A percentile compares a stretch with the other conserved stretches of the same genome.
Conservation (phyloP, 352 stramenopile species). For the Blastocystis sp. region DNA sequence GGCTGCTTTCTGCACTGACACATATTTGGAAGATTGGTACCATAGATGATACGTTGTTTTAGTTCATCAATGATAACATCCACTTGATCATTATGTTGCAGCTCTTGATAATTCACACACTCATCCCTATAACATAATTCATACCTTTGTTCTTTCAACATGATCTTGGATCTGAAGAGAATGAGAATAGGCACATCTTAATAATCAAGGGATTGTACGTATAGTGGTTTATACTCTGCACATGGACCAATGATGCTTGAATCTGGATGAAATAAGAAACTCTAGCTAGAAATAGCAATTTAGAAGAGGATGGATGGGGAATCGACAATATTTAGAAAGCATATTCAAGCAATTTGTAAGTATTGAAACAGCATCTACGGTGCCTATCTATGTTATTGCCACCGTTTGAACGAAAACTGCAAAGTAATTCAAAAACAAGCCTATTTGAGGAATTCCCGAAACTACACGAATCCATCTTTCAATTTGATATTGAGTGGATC, state of each 20-base stretch:
- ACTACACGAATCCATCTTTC: too few relatives aligned
- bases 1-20: constrained; percentile 19
- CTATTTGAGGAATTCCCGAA: too few relatives aligned
- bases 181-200: background rate
- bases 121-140: background rate
- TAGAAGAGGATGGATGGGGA: too few relatives aligned
- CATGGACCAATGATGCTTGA: background rate
- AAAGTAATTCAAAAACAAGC: too few relatives aligned
- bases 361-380: too few relatives aligned
- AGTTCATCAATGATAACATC: constrained; percentile 24
- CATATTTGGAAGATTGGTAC: constrained; percentile 24
- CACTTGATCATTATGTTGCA: constrained; percentile 51
- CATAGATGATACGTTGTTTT: constrained; percentile 39
- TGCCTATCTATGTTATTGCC: too few relatives aligned
- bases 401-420: too few relatives aligned
- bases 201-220: background rate
- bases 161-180: background rate
- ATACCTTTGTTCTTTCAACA: background rate
- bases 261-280: background rate
- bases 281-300: too few relatives aligned
- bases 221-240: background rate
- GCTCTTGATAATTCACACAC: constrained; percentile 26
- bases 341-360: too few relatives aligned
- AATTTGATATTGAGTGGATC: too few relatives aligned
- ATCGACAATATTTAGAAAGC: too few relatives aligned